Base-by-base conservation (phyloP, 2,329 filamentous ascomycete genomes). In the Tothia fuscella region DNA sequence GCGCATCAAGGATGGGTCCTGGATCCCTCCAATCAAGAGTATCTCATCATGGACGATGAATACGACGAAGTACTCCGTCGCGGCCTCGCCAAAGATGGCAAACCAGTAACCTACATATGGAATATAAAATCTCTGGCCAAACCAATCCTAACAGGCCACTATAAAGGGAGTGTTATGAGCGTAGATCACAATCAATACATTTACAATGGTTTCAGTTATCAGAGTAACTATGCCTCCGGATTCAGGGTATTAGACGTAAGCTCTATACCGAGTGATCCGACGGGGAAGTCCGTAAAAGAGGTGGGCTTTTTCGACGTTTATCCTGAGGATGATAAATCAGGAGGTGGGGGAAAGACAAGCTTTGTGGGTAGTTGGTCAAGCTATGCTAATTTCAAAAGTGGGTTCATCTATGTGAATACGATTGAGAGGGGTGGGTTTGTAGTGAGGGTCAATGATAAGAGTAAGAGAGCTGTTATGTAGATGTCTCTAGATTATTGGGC, bases 1-100 rank as follows among this genome's bases (percentile, higher is more conserved):
- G 73, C 71, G 1, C 74, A 78, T 52, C 72, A 76, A 51, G 74
- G 74, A 6, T 68, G 66, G 59, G 29, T 76, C 3, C 60, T 72
- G 9, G 66, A 71, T 50, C 51, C 56, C 10, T 51, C 61, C 38
- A 63, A 56, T 50, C 59, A 61, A 48, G 51, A 63, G 42, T 70
- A 60, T 50, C 61, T 72, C 5, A 58, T 71, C 7, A 51, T 71
- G 3, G 68, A 72, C 45, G 68, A 72, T 46, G 69, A 72, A 51
- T 59, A 65, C 9, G 69, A 73, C 41, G 70, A 73, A 58, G 43
- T 48, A 3, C 48, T 64, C 6, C 50, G 50, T 3, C 53, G 53
- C 0, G 67, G 64, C 6, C 59, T 59, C 0, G 67, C 59, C 0
- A 54, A 53, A 0, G 60, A 68, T 38, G 61, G 63, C 1, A 62